Base-by-base conservation (phyloP, 768 basidiomycete genomes). In the Lepiota venenata region DNA sequence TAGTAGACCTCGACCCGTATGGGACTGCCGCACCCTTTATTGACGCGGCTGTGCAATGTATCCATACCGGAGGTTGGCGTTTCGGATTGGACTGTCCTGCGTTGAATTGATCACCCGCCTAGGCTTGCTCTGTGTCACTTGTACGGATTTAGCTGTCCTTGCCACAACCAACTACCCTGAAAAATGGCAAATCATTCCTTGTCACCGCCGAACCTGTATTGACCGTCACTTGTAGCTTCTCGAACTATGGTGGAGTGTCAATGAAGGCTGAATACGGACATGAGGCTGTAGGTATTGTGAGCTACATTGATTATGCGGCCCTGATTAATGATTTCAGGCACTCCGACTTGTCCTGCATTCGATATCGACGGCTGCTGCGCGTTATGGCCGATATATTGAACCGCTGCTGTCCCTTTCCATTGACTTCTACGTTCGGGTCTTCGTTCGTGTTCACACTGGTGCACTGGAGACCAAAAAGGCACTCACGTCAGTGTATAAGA, bases 21-120 rank as follows among this genome's bases (percentile, higher is more conserved):
- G 97, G 97, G 0, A 96, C 93, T 8, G 97, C 97, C 0, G 88
- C 93, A 3, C 97, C 96, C 2, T 99, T 99, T 66, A 87, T 99
- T 22, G 97, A 99, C 61, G 87, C 87, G 18, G 94, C 96, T 0
- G 85, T 99, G 14, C 94, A 98, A 62, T 84, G 83, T 54, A 76
- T 97, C 8, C 81, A 83, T 29, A 94, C 95, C 60, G 94, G 91
- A 66, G 96, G 95, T 87, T 56, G 60, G 78, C 66, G 14, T 10
- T 41, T 27, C 18, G 37, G 37, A 16, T 38, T 52, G 44, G 18
- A 20, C 21, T 16, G 10, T 18, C 41, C 25, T 38, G 35, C 25
- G 37, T 32, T 12, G 8, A 22, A 29, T 35, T 45, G 20, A 44
- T 48, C 40, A 37, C 42, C 55, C 54, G 3, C 42, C 38, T 43